phyloP scores from a whole-genome alignment of 2,329 filamentous ascomycete species.

The Cercospora brassicicola region DNA sequence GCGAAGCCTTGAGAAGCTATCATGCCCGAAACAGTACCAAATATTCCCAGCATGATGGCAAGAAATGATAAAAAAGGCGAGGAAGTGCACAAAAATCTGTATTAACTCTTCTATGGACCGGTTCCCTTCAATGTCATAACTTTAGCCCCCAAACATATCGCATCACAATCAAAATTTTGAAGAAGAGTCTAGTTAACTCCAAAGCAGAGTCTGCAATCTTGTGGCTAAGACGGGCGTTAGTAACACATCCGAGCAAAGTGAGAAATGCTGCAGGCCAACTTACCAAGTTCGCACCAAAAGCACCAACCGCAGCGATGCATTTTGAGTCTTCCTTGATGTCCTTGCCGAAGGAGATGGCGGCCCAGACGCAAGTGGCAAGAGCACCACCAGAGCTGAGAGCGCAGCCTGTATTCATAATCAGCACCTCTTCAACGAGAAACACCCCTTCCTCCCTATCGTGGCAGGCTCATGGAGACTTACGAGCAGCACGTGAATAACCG shows the following conservation, averaged over 20 bases:
- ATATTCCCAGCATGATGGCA: not conserved
- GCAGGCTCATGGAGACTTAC: not conserved
- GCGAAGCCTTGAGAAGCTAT: not conserved
- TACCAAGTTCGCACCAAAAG: slow-evolving; percentile 3
- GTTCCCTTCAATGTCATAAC: not conserved
- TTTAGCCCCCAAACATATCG: not conserved
- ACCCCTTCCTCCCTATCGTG: not conserved
- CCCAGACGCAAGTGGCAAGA: slow-evolving; percentile 7
- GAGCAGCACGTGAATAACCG: not conserved
- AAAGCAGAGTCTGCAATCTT: slow-evolving; percentile 7
- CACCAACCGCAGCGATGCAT: not conserved
- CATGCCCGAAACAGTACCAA: not conserved
- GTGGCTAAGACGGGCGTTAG: not conserved
- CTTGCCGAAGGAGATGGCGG: not conserved
- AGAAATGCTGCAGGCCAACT: too few relatives aligned
- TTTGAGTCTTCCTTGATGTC: slow-evolving; percentile 11
- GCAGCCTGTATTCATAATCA: not conserved
- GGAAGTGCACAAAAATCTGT: not conserved
- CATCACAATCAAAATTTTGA: not conserved
- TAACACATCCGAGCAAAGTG: too few relatives aligned
- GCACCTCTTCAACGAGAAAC: not conserved
- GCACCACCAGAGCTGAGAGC: slow-evolving; percentile 5
- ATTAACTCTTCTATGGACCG: not conserved
- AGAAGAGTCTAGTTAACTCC: not conserved
- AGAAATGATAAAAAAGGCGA: not conserved